A percentile compares a stretch with the other conserved stretches of the same genome.
These are phyloP conservation scores for Kregervanrija fluxuum DNA, from an alignment of 805 yeast genomes.

Conservation along the genomic window DNA sequence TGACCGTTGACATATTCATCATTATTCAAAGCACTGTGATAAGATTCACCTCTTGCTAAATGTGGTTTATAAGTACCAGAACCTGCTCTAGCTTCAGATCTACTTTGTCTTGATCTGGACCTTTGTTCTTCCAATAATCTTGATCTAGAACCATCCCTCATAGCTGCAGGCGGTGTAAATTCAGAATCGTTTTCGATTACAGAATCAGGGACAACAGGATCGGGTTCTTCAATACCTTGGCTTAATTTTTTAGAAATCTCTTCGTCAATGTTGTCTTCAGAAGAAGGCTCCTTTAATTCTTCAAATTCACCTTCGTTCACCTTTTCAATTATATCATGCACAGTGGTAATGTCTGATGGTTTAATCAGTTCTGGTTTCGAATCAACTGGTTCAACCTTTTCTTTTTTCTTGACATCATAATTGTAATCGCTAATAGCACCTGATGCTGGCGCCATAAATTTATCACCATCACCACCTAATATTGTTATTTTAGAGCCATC, in stretches of 20 bases:
- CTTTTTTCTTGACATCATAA: constrained; percentile 3
- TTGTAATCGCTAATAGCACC: constrained; percentile 13
- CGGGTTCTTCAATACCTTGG: constrained; percentile 12
- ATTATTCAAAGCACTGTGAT: constrained; percentile 48
- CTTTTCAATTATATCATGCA: constrained; percentile 26
- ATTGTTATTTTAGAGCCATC: constrained; percentile 12
- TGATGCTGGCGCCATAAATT: constrained; percentile 30
- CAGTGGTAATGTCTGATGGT: constrained; percentile 20
- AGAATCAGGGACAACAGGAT: constrained; percentile 27
- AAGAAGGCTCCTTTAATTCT: constrained; percentile 6
- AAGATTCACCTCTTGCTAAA: constrained; percentile 72
- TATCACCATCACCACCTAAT: constrained; percentile 27
- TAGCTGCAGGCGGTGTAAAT: constrained; percentile 38
- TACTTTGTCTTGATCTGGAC: constrained; percentile 13
- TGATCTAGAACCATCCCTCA: constrained; percentile 35
- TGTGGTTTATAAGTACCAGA: constrained; percentile 42
- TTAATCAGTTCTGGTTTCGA: constrained; percentile 13
- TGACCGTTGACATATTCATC: constrained; percentile 24
- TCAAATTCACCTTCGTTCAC: constrained; percentile 26
- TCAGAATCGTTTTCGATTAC: constrained; percentile 32
- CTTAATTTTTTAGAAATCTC: constrained; percentile 3
- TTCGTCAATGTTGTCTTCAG: constrained; percentile 9
- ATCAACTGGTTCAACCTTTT: not conserved
- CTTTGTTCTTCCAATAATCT: constrained; percentile 18
- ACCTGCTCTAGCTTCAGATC: constrained; percentile 15